Evolutionary conservation across 176 grass and related monocot genomes (phyloP).

Genomic region (Zoysia japonica): DNA sequence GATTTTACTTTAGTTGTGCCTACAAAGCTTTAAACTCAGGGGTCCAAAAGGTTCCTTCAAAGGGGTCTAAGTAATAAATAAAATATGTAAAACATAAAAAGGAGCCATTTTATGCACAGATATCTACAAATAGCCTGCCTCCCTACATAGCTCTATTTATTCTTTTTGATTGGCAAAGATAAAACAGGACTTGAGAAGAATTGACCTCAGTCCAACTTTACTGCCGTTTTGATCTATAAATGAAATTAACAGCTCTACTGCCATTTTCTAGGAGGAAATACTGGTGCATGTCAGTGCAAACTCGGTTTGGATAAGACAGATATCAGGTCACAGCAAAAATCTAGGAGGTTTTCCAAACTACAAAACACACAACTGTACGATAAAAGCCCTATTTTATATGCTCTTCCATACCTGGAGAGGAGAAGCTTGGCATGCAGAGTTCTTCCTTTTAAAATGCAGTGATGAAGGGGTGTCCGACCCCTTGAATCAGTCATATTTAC

Average conservation of each 20-base stretch:
- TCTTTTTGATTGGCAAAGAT: background rate
- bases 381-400: conserved; percentile 14
- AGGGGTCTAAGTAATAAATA: too few relatives aligned
- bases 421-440: conserved; percentile 74
- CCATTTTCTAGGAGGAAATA: background rate
- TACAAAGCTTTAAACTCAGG: too few relatives aligned
- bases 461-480: conserved; percentile 80
- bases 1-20: too few relatives aligned
- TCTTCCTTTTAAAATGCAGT: conserved; percentile 80
- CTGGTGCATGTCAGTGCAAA: background rate
- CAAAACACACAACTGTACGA: conserved; percentile 23
- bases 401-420: conserved; percentile 67
- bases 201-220: background rate
- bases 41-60: too few relatives aligned
- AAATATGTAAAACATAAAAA: background rate
- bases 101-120: background rate
- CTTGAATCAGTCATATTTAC: conserved; percentile 75
- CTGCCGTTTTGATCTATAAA: background rate
- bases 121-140: background rate
- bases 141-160: background rate
- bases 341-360: background rate
- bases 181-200: background rate
- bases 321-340: background rate
- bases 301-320: background rate
- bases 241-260: background rate